Percentiles rank a stretch among this genome's conserved stretches.
These are phyloP conservation scores for Sclerotinia glacialis DNA, from an alignment of 2,329 filamentous ascomycete genomes.

Conservation along the genomic window DNA sequence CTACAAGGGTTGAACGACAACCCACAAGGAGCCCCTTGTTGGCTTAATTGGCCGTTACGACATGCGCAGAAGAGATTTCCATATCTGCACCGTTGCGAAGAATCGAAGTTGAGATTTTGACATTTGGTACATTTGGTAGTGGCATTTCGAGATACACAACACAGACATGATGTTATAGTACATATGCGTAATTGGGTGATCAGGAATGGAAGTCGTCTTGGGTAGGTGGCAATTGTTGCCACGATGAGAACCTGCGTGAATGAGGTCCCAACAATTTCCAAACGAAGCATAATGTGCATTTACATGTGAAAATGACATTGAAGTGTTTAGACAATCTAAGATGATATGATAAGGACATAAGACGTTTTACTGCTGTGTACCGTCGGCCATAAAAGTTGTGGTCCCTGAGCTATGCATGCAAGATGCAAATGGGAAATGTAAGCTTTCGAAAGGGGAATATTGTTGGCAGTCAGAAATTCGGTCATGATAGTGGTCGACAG, in stretches of 20 bases:
- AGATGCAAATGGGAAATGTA: constrained; percentile 4
- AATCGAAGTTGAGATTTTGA: too few species aligned
- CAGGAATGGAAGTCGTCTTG: not conserved
- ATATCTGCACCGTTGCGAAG: not conserved
- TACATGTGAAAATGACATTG: not conserved
- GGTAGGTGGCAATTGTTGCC: not conserved
- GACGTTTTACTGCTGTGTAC: not conserved
- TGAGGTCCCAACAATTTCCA: constrained; percentile 14
- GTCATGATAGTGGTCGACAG: not conserved
- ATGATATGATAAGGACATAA: constrained; percentile 12
- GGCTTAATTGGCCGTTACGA: not conserved
- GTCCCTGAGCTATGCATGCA: not conserved
- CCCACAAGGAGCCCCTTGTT: not conserved
- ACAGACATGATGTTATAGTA: not conserved
- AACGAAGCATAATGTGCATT: not conserved
- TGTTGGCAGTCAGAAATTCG: not conserved
- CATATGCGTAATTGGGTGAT: not conserved
- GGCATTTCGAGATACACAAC: not conserved
- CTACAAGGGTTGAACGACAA: not conserved
- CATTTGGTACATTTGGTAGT: not conserved
- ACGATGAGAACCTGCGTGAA: constrained; percentile 3
- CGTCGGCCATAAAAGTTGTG: constrained; percentile 1
- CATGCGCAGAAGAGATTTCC: not conserved
- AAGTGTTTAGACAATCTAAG: not conserved
- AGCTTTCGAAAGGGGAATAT: constrained; percentile 15